Percentiles rank a stretch among this genome's conserved stretches.
Conservation (phyloP, 2,329 filamentous ascomycete genomes). For the Cladosporium oxysporum region DNA sequence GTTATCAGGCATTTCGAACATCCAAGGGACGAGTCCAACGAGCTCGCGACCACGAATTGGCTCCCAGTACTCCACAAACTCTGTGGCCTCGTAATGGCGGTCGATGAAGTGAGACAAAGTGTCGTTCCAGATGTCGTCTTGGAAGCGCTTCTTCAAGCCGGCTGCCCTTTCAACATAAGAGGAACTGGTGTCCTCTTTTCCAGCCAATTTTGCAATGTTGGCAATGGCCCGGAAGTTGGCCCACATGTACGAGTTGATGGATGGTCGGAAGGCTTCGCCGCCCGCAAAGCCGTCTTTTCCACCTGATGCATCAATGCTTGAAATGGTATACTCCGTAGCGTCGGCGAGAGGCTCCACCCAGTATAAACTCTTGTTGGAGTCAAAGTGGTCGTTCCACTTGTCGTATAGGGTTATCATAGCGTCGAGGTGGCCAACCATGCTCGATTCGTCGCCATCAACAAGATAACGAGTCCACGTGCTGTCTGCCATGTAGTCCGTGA, state of each 20-base stretch:
- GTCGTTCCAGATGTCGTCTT: constrained; percentile 46
- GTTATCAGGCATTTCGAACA: constrained; percentile 46
- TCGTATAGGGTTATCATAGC: constrained; percentile 42
- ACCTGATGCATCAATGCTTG: constrained; percentile 46
- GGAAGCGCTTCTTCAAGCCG: constrained; percentile 41
- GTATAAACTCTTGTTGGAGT: constrained; percentile 44
- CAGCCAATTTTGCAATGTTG: constrained; percentile 40
- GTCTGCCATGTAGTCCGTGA: constrained; percentile 47
- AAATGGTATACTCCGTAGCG: constrained; percentile 50
- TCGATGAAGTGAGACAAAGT: constrained; percentile 50
- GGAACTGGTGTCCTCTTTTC: constrained; percentile 25
- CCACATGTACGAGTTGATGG: constrained; percentile 49
- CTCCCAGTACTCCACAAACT: constrained; percentile 43
- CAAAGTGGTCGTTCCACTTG: constrained; percentile 43
- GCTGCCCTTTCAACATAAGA: constrained; percentile 34
- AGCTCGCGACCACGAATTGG: constrained; percentile 48
- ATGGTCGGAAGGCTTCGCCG: constrained; percentile 46
- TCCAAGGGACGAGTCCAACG: constrained; percentile 48
- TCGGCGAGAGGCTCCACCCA: constrained; percentile 47
- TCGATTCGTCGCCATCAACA: constrained; percentile 43
- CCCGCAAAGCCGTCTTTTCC: constrained; percentile 45
- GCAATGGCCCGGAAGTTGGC: constrained; percentile 48
- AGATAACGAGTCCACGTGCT: constrained; percentile 44
- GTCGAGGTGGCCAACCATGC: constrained; percentile 37
- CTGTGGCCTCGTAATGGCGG: constrained; percentile 43